Percentiles rank a stretch among this genome's conserved stretches.
These are phyloP conservation scores for Mangifera indica DNA, from an alignment of 345 rosid genomes.

Conservation along the genomic window DNA sequence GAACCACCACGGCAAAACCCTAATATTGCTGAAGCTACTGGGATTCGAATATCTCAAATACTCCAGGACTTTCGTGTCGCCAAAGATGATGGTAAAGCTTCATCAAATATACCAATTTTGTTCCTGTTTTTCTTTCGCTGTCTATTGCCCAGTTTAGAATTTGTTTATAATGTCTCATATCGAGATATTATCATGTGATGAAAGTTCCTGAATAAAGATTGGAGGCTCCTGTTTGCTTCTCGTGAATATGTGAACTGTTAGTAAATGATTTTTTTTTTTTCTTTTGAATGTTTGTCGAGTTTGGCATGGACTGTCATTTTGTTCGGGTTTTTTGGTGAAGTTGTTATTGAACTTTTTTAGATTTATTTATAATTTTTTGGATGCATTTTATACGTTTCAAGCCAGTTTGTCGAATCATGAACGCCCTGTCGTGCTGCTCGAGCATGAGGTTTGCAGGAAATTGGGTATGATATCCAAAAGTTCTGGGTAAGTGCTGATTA, in stretches of 20 bases:
- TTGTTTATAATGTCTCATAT: background rate
- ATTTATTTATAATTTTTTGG: constrained; percentile 17
- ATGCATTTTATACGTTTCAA: constrained; percentile 66
- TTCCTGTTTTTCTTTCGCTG: background rate
- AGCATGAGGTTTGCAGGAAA: constrained; percentile 62
- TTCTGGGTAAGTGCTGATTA: constrained; percentile 60
- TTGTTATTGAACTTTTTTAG: background rate
- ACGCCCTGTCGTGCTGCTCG: constrained; percentile 77
- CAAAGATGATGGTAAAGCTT: constrained; percentile 45
- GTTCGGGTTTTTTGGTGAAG: background rate
- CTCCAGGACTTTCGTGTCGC: constrained; percentile 55
- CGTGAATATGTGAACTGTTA: background rate
- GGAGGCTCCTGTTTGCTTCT: constrained; percentile 9
- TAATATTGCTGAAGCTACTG: constrained; percentile 49
- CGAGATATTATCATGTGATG: background rate
- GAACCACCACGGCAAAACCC: constrained; percentile 23
- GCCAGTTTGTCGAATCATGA: constrained; percentile 55
- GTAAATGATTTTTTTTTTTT: background rate
- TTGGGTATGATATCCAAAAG: constrained; percentile 88
- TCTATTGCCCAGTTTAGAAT: background rate
- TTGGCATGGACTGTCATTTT: constrained; percentile 5
- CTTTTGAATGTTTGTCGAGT: constrained; percentile 11
- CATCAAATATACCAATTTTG: background rate
- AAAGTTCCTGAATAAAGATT: background rate
- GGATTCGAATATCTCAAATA: constrained; percentile 48